Conservation (phyloP, 169 alveolate genomes). For the Perkinsus chesapeaki region DNA sequence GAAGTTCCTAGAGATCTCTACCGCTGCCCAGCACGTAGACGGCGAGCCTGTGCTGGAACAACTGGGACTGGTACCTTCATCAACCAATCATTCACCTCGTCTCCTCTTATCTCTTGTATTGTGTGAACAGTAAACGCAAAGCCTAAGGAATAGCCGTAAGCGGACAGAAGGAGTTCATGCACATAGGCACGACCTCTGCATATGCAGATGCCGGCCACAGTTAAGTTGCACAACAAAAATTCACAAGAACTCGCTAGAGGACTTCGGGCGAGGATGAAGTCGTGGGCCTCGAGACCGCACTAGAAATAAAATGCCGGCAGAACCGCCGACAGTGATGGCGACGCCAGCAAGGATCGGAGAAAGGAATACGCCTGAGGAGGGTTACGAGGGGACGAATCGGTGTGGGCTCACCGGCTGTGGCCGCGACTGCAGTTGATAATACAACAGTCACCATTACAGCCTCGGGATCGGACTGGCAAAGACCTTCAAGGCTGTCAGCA, state of each 20-base stretch:
- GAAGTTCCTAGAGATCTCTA: not conserved
- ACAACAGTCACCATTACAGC: not conserved
- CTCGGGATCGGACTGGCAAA: not conserved
- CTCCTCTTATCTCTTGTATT: no score
- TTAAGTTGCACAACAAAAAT: not conserved
- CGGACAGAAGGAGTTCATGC: conserved; percentile 1
- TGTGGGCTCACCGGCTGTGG: not conserved
- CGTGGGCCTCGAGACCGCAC: not conserved
- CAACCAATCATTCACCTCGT: no score
- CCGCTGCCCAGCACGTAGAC: not conserved
- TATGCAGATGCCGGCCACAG: not conserved
- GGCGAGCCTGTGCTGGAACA: not conserved
- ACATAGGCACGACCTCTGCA: not conserved
- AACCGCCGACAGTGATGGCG: not conserved
- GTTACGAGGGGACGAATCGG: not conserved
- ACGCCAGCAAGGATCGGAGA: not conserved
- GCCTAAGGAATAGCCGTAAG: not conserved
- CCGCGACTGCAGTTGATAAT: not conserved
- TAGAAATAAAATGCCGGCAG: not conserved
- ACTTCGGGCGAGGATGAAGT: not conserved
- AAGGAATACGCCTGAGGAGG: not conserved
- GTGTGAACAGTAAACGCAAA: not conserved
- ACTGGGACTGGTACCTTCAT: no score
- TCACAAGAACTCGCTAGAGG: not conserved
- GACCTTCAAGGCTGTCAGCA: not conserved